Base-by-base conservation (phyloP, 1,139 yeast species). In the Hemisphaericaspora xylanilytica region DNA sequence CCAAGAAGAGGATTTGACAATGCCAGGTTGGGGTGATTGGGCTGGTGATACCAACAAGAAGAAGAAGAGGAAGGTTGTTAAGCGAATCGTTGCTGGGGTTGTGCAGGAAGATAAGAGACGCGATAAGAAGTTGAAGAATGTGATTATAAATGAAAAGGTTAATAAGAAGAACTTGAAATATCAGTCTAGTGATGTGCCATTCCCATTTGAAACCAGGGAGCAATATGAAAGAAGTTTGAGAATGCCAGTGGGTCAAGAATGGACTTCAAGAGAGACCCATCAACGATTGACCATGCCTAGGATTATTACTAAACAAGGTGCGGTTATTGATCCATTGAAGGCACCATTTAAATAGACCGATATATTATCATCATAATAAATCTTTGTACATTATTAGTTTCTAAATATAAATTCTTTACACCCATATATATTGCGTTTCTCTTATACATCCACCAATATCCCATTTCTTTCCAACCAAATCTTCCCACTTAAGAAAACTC, bases 1-100 rank as follows among this genome's bases (percentile, higher is more conserved):
- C 59, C 75, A 87, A 57, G 89, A 83, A 52, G 83, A 84, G 45
- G 96, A 90, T 57, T 65, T 83, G 38, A 84, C 96, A 0, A 64
- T 90, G 37, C 97, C 97, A 3, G 98, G 98, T 2, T 92, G 98
- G 97, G 92, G 92, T 35, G 85, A 77, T 42, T 85, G 94, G 92
- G 81, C 85, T 3, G 82, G 78, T 13, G 75, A 72, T n/a, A 68
- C 65, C 33, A 71, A 72, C 40, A 67, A 70, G 52, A 77, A 80
- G 55, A 80, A 82, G 63, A 80, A 81, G 63, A 71, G 75, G 52
- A 83, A 81, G 58, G 72, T 84, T 43, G 73, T 83, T 14, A 22
- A 22, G 26, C 76, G 82, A 45, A 85, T 79, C 47, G 65, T 83
- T 28, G 79, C 81, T 55, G 97, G 97, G 34, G 81, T 86, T 42